Evolutionary conservation across 768 basidiomycete species (phyloP).

Genomic region (Hydnomerulius pinastri): DNA sequence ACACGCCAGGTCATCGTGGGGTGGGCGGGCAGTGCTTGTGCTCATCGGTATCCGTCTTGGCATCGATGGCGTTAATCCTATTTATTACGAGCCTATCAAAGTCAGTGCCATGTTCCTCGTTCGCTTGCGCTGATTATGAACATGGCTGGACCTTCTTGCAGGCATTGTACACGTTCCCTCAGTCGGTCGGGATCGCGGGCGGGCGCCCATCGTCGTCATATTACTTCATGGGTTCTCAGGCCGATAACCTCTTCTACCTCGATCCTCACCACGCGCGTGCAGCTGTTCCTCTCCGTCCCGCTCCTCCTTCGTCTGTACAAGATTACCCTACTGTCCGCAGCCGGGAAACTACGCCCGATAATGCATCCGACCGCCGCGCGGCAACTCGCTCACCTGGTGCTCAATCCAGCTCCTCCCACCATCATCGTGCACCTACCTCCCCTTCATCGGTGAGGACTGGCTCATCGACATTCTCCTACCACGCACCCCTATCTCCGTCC

Average conservation of each 20-base stretch:
- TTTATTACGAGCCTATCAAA: conserved; percentile 88
- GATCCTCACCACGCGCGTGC: conserved; percentile 81
- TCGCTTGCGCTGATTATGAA: not conserved
- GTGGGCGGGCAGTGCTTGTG: conserved; percentile 80
- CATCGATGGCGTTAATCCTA: conserved; percentile 90
- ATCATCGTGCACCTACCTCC: conserved; percentile 45
- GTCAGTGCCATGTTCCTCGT: conserved; percentile 34
- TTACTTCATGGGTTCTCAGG: conserved; percentile 95
- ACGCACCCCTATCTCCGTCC: conserved; percentile 60
- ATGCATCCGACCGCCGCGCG: conserved; percentile 26
- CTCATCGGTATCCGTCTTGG: conserved; percentile 87
- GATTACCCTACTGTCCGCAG: conserved; percentile 23
- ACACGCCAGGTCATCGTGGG: conserved; percentile 57
- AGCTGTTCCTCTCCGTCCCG: conserved; percentile 67
- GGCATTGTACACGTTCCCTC: conserved; percentile 90
- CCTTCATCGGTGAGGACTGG: conserved; percentile 55
- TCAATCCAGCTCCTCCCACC: conserved; percentile 23
- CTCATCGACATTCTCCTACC: conserved; percentile 54
- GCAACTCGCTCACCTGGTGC: conserved; percentile 27
- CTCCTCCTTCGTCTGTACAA: conserved; percentile 32
- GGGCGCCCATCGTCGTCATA: conserved; percentile 97
- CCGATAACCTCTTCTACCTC: conserved; percentile 82
- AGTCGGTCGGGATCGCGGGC: conserved; percentile 95
- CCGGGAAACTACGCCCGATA: conserved; percentile 35
- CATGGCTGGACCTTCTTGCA: conserved; percentile 30